phyloP scores from a whole-genome alignment of 805 yeast genomes.

The Myxozyma neotropica region DNA sequence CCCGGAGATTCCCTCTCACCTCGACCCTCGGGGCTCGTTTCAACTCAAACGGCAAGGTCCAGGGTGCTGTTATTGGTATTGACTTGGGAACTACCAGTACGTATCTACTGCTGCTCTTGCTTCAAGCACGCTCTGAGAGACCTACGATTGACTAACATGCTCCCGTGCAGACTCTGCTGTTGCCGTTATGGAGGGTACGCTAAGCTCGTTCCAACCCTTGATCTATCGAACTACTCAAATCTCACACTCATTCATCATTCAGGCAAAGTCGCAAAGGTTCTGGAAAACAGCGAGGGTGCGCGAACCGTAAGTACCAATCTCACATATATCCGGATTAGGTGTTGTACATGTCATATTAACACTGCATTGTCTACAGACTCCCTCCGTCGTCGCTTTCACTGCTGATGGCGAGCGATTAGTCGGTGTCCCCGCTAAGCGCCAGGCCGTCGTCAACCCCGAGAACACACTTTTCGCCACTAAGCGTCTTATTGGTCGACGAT shows the following conservation, averaged over 20 bases:
- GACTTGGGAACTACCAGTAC: slow-evolving; percentile 79
- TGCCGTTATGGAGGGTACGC: slow-evolving; percentile 64
- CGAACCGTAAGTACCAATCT: slow-evolving; percentile 50
- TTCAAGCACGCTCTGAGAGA: neutral
- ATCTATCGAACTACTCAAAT: neutral
- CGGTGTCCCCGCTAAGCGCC: slow-evolving; percentile 95
- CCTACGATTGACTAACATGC: neutral
- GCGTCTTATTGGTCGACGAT: slow-evolving; percentile 92
- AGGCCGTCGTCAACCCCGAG: slow-evolving; percentile 91
- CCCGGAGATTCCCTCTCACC: slow-evolving; percentile 10
- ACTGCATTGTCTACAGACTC: slow-evolving; percentile 54
- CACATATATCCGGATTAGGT: neutral
- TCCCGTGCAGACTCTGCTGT: slow-evolving; percentile 64
- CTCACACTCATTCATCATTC: slow-evolving; percentile 38
- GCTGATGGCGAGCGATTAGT: slow-evolving; percentile 88
- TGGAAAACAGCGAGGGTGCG: slow-evolving; percentile 77
- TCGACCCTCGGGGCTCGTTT: slow-evolving; percentile 43
- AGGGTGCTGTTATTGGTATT: slow-evolving; percentile 74
- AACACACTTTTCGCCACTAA: slow-evolving; percentile 94
- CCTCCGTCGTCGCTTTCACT: slow-evolving; percentile 93
- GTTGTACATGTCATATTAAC: neutral
- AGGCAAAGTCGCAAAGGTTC: slow-evolving; percentile 68
- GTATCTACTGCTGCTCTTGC: slow-evolving; percentile 1
- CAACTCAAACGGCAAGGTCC: slow-evolving; percentile 55
- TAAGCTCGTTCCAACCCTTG: neutral